These are phyloP conservation scores for Berberis thunbergii DNA, from an alignment of 164 flowering plant genomes.

Conservation along the genomic window DNA sequence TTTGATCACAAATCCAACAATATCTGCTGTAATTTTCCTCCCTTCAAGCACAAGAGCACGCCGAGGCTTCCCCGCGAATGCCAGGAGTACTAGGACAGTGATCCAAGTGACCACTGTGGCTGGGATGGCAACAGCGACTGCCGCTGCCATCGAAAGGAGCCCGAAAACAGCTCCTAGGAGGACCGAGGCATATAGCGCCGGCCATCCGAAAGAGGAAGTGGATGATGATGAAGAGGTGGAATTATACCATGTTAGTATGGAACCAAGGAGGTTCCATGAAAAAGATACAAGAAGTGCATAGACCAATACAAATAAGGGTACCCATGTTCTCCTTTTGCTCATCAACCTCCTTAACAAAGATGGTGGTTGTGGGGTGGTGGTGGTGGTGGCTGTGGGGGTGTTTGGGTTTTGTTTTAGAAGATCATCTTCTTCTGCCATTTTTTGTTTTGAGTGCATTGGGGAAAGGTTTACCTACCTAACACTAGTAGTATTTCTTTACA, in stretches of 20 bases:
- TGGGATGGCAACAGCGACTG: slow-evolving; percentile 39
- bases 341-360: slow-evolving; percentile 17
- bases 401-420: background rate
- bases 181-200: slow-evolving; percentile 23
- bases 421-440: slow-evolving; percentile 5
- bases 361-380: background rate
- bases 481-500: too few species aligned
- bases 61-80: slow-evolving; percentile 61
- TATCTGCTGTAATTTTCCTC: slow-evolving; percentile 53
- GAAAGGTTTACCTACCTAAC: background rate
- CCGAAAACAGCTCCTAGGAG: slow-evolving; percentile 21
- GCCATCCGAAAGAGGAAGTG: slow-evolving; percentile 16
- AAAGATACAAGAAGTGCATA: slow-evolving; percentile 24
- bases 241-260: slow-evolving; percentile 33
- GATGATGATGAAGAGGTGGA: background rate
- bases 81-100: slow-evolving; percentile 58
- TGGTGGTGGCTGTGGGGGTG: background rate
- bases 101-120: slow-evolving; percentile 67
- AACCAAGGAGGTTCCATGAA: slow-evolving; percentile 46
- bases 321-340: slow-evolving; percentile 77
- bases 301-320: slow-evolving; percentile 19
- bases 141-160: slow-evolving; percentile 18
- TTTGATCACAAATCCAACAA: slow-evolving; percentile 31
- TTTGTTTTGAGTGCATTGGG: background rate
- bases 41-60: slow-evolving; percentile 45